A percentile compares a stretch with the other conserved stretches of the same genome.
Evolutionary conservation across 2,329 filamentous ascomycete species (phyloP).

Genomic region (Gliomastix tumulicola): DNA sequence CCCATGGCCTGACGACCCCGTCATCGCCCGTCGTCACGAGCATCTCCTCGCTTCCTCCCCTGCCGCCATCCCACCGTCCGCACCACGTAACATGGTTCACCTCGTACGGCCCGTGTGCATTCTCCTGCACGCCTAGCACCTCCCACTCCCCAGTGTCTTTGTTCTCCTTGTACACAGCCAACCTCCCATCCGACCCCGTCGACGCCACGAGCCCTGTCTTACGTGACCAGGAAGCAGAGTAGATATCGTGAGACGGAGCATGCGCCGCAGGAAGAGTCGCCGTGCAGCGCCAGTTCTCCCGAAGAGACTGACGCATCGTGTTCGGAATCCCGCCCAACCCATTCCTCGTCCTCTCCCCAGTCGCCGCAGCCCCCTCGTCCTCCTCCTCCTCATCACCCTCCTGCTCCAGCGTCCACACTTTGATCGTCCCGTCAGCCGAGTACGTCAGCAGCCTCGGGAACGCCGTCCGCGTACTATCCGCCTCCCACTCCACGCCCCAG

Average conservation of each 20-base stretch:
- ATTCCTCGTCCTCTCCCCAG: slow-evolving; percentile 19
- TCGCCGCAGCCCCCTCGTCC: slow-evolving; percentile 10
- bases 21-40: slow-evolving; percentile 90
- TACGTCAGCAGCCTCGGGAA: slow-evolving; percentile 69
- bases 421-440: slow-evolving; percentile 74
- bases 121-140: slow-evolving; percentile 59
- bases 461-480: slow-evolving; percentile 23
- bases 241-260: slow-evolving; percentile 61
- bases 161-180: slow-evolving; percentile 71
- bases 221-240: slow-evolving; percentile 78
- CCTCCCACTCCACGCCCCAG: slow-evolving; percentile 77
- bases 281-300: slow-evolving; percentile 81
- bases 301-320: slow-evolving; percentile 71
- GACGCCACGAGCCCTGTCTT: slow-evolving; percentile 74
- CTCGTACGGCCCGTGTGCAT: slow-evolving; percentile 86
- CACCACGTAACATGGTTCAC: slow-evolving; percentile 92
- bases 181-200: slow-evolving; percentile 76
- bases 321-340: slow-evolving; percentile 67
- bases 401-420: slow-evolving; percentile 67
- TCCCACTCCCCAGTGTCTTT: slow-evolving; percentile 48
- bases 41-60: slow-evolving; percentile 65
- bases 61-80: slow-evolving; percentile 61
- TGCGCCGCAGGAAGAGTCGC: slow-evolving; percentile 69
- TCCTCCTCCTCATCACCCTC: slow-evolving; percentile 39
- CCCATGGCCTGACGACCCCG: slow-evolving; percentile 80